Evolutionary conservation across 1,139 yeast genomes (phyloP).

Genomic region (Diutina scorzettiae): DNA sequence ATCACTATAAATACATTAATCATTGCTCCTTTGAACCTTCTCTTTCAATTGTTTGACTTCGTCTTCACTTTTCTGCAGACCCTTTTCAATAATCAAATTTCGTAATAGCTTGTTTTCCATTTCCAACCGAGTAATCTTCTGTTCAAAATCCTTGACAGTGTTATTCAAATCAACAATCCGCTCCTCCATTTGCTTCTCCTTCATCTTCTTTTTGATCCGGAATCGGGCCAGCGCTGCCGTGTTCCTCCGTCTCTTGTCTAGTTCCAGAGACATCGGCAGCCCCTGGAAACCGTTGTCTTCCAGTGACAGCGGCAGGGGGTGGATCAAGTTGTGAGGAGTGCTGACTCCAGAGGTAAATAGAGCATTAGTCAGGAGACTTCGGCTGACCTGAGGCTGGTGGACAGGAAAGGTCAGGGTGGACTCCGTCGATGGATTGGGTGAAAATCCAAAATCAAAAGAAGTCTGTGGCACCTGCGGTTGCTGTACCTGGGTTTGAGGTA

Average conservation of each 20-base stretch:
- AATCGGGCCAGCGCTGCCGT: constrained; percentile 78
- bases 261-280: constrained; percentile 3
- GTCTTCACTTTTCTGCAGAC: constrained; percentile 30
- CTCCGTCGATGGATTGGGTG: neutral
- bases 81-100: constrained; percentile 62
- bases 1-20: neutral
- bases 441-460: neutral
- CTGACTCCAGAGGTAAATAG: neutral
- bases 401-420: neutral
- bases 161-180: constrained; percentile 53
- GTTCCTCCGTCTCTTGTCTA: constrained; percentile 58
- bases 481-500: neutral
- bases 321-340: neutral
- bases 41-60: constrained; percentile 28
- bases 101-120: constrained; percentile 51
- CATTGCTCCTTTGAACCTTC: constrained; percentile 7
- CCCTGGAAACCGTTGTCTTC: neutral
- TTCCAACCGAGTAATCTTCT: constrained; percentile 34
- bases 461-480: neutral
- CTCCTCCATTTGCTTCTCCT: constrained; percentile 76
- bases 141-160: constrained; percentile 46
- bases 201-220: constrained; percentile 68
- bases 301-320: constrained; percentile 5
- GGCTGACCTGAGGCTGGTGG: neutral
- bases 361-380: neutral